Base-by-base conservation (phyloP, 2,329 filamentous ascomycete species). In the Botrytis galanthina region DNA sequence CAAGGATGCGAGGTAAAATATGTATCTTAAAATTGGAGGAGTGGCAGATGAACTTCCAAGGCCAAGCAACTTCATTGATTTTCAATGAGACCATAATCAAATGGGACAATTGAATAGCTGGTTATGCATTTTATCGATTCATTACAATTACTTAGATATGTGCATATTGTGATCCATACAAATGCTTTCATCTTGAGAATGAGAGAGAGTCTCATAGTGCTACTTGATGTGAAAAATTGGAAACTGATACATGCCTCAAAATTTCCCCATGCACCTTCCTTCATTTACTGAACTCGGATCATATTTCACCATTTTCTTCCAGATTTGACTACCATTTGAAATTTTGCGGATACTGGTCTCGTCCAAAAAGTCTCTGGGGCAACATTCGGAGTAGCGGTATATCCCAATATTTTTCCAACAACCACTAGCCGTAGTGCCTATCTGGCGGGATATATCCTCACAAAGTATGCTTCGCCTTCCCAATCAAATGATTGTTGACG, bases 401-500 rank as follows among this genome's bases (percentile, higher is more conserved):
- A 3, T 29, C 51, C 14, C 32, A 3, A 32, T 8, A 32, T 18
- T 26, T 32, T 22, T 4, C 20, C 9, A 57, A 3, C 32, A 1
- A 20, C 29, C 14, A 39, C 16, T 32, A 16, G 51, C 26, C 5
- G 39, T 20, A 42, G 10, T 42, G 9, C 37, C 22, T 48, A 29
- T 16, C 26, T 16, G 14, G 5, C 51, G 14, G 5, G 32, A 20
- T 54, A n/a, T 6, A 63, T 29, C 22, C 5, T 69, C 35, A 71
- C 44, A 71, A 71, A 22, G 64, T 71, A 18, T 61, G 54, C 29
- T 70, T 70, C 20, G 22, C 10, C 37, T 44, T 61, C 20, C 39
- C 32, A 6, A 78, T 75, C 37, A 79, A 62, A 63, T 81, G 79
- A 67, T 78, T 78, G 57, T 81, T 81, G 8, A 81, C 79, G 2